phyloP scores from a whole-genome alignment of 2,329 filamentous ascomycete genomes.

The Ophiostoma perfectum region DNA sequence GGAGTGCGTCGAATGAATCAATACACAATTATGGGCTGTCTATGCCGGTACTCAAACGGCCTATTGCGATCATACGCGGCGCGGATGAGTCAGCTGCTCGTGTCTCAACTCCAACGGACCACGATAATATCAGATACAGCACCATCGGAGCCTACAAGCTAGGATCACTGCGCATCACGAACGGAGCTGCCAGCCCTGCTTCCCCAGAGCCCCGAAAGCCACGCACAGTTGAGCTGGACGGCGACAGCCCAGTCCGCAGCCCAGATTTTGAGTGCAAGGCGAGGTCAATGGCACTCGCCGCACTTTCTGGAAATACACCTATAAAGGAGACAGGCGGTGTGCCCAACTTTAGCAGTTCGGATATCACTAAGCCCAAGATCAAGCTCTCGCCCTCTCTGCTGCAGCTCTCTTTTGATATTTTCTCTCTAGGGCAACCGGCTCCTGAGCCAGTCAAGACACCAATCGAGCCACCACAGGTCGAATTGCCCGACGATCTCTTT shows the following conservation, averaged over 20 bases:
- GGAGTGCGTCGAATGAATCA: conserved; percentile 28
- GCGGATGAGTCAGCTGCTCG: conserved; percentile 27
- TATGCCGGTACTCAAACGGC: conserved; percentile 30
- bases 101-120: conserved; percentile 47
- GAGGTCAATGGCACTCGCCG: conserved; percentile 19
- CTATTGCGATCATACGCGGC: neutral
- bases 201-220: conserved; percentile 21
- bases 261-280: conserved; percentile 3
- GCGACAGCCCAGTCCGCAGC: neutral
- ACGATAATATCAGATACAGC: conserved; percentile 43
- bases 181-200: conserved; percentile 51
- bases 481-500: conserved; percentile 25
- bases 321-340: neutral
- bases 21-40: conserved; percentile 30
- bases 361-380: neutral
- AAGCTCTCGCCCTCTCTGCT: neutral
- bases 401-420: neutral
- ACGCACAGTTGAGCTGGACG: neutral
- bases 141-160: conserved; percentile 59
- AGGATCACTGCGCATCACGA: conserved; percentile 57
- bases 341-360: neutral
- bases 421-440: neutral
- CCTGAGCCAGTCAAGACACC: conserved; percentile 1
- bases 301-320: conserved; percentile 16
- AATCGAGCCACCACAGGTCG: conserved; percentile 20